Evolutionary conservation across 2,329 filamentous ascomycete species (phyloP).

Genomic region (Venturia carpophila): DNA sequence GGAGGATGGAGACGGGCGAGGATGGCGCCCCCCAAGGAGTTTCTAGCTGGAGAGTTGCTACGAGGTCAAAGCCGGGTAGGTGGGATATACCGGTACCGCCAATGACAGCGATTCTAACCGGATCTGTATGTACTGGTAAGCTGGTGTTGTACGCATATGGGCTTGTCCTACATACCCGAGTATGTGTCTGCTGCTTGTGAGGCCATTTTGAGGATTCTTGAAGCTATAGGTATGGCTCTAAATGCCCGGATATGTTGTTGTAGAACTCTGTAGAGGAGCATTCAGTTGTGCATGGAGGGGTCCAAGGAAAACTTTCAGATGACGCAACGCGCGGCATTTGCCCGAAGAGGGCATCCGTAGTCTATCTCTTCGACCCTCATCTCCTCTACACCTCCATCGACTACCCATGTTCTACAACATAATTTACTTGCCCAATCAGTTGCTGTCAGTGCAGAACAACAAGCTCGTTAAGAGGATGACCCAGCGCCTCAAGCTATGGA

Average conservation of each 20-base stretch:
- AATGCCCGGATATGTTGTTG: background rate
- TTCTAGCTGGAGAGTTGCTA: conserved; percentile 64
- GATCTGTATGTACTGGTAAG: conserved; percentile 28
- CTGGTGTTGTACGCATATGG: background rate
- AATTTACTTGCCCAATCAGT: too few species aligned
- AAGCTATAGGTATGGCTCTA: background rate
- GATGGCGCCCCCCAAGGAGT: conserved; percentile 87
- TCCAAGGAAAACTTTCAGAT: background rate
- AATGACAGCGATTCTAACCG: conserved; percentile 45
- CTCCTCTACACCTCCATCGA: background rate
- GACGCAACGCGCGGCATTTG: background rate
- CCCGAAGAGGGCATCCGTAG: background rate
- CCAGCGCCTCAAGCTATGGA: too few species aligned
- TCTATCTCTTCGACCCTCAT: background rate
- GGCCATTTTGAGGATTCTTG: background rate
- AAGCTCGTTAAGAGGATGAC: too few species aligned
- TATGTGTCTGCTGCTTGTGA: background rate
- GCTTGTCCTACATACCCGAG: background rate
- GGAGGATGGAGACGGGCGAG: conserved; percentile 74
- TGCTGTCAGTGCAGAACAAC: too few species aligned
- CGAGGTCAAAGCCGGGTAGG: conserved; percentile 77
- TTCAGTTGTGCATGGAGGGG: background rate
- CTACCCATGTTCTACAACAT: too few species aligned
- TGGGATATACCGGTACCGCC: conserved; percentile 81
- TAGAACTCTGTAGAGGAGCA: background rate